Conservation (phyloP, 768 basidiomycete genomes). For the Leccinum barrowsii region DNA sequence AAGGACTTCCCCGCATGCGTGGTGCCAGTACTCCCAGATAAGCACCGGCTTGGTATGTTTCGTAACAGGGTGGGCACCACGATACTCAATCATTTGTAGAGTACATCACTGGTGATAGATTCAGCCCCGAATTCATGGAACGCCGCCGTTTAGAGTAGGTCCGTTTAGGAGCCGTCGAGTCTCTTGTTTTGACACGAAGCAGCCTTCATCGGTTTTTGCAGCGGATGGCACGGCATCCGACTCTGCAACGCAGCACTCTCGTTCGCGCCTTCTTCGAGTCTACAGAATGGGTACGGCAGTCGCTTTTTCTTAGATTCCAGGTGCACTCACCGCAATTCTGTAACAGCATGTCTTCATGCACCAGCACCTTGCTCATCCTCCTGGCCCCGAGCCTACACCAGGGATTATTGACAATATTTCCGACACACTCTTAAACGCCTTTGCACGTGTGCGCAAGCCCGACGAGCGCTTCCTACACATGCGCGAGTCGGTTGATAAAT, state of each 20-base stretch:
- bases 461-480: slow-evolving; percentile 93
- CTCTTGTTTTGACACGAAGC: slow-evolving; percentile 6
- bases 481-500: slow-evolving; percentile 90
- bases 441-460: slow-evolving; percentile 92
- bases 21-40: slow-evolving; percentile 95
- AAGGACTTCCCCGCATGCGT: slow-evolving; percentile 96
- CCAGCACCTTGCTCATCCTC: slow-evolving; percentile 90
- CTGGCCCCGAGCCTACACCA: slow-evolving; percentile 71
- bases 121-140: slow-evolving; percentile 97
- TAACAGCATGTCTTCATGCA: slow-evolving; percentile 93
- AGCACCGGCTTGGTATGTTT: slow-evolving; percentile 86
- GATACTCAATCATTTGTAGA: slow-evolving; percentile 45
- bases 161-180: not conserved
- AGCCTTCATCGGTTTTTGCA: slow-evolving; percentile 93
- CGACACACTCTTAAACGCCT: slow-evolving; percentile 94
- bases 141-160: slow-evolving; percentile 82
- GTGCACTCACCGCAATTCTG: slow-evolving; percentile 6
- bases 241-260: slow-evolving; percentile 84
- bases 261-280: slow-evolving; percentile 95
- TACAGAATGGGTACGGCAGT: slow-evolving; percentile 86
- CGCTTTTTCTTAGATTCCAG: not conserved
- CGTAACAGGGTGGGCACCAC: not conserved
- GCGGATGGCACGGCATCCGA: slow-evolving; percentile 90
- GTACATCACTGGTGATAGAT: slow-evolving; percentile 96
- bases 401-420: slow-evolving; percentile 93